Conservation (phyloP, 345 rosid genomes). For the Diplotaxis tenuifolia region DNA sequence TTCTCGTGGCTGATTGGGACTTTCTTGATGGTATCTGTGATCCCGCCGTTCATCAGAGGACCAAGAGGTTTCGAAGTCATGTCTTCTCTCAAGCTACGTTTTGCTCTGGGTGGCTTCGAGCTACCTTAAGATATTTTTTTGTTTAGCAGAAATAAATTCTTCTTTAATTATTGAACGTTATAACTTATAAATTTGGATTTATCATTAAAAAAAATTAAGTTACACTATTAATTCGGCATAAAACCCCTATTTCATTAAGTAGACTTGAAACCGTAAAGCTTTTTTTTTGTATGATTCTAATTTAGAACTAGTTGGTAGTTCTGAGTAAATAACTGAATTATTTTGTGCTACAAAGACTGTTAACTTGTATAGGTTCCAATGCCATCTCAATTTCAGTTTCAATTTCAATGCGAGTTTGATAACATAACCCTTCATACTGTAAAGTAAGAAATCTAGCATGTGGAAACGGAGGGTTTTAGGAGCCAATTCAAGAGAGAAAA, state of each 20-base stretch:
- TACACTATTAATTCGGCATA: not conserved
- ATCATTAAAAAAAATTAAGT: too few species aligned
- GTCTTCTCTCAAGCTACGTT: constrained; percentile 68
- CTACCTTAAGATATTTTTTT: too few species aligned
- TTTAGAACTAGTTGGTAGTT: not conserved
- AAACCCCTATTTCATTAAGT: not conserved
- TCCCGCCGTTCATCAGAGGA: constrained; percentile 86
- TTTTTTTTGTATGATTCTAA: not conserved
- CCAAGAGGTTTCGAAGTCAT: constrained; percentile 77
- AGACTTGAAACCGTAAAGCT: not conserved
- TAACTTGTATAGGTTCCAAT: not conserved
- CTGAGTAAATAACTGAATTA: not conserved
- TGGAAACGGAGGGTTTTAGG: constrained; percentile 38
- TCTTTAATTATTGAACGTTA: not conserved
- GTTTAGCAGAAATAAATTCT: too few species aligned
- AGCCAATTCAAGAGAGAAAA: not conserved
- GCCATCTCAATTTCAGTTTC: not conserved
- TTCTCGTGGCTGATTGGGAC: constrained; percentile 88
- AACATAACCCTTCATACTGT: not conserved
- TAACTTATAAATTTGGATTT: not conserved
- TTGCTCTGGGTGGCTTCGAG: constrained; percentile 84
- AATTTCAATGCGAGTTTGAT: not conserved
- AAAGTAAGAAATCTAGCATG: constrained; percentile 24
- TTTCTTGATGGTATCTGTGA: constrained; percentile 86
- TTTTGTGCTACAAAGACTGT: not conserved